Evolutionary conservation across 2,329 filamentous ascomycete species (phyloP).

Genomic region (Fusarium sp.): DNA sequence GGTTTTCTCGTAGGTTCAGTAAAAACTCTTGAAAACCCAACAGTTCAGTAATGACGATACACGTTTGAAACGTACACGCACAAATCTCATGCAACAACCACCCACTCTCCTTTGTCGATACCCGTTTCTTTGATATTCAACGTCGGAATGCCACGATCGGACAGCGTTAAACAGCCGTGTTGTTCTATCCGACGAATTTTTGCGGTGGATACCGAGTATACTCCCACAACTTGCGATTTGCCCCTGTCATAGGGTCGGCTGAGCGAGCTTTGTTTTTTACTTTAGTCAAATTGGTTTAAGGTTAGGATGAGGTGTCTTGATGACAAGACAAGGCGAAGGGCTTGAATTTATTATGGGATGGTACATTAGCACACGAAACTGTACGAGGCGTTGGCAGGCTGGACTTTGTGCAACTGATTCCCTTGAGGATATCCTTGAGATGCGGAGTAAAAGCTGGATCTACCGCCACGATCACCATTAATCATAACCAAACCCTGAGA

Average conservation of each 20-base stretch:
- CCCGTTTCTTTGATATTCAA: slow-evolving; percentile 37
- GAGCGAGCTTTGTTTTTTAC: slow-evolving; percentile 22
- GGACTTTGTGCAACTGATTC: slow-evolving; percentile 28
- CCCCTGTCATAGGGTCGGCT: not conserved
- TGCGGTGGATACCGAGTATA: slow-evolving; percentile 14
- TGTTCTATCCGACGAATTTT: slow-evolving; percentile 14
- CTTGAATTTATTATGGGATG: slow-evolving; percentile 46
- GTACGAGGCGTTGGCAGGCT: slow-evolving; percentile 46
- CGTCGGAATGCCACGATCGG: slow-evolving; percentile 4
- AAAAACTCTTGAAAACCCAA: slow-evolving; percentile 55
- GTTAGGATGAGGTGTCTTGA: slow-evolving; percentile 22
- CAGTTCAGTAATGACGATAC: slow-evolving; percentile 11
- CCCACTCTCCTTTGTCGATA: slow-evolving; percentile 46
- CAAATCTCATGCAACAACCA: slow-evolving; percentile 18
- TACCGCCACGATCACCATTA: slow-evolving; percentile 43
- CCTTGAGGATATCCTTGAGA: slow-evolving; percentile 25
- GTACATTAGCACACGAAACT: slow-evolving; percentile 46
- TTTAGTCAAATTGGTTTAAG: slow-evolving; percentile 30
- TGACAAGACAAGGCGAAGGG: slow-evolving; percentile 28
- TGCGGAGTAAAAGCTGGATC: slow-evolving; percentile 36
- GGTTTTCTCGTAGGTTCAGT: slow-evolving; percentile 87
- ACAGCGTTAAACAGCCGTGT: not conserved
- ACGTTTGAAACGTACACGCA: slow-evolving; percentile 24
- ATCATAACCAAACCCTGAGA: slow-evolving; percentile 41
- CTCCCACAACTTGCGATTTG: slow-evolving; percentile 21